Base-by-base conservation (phyloP, 108 stramenopile genomes). In the Skeletonema tropicum region DNA sequence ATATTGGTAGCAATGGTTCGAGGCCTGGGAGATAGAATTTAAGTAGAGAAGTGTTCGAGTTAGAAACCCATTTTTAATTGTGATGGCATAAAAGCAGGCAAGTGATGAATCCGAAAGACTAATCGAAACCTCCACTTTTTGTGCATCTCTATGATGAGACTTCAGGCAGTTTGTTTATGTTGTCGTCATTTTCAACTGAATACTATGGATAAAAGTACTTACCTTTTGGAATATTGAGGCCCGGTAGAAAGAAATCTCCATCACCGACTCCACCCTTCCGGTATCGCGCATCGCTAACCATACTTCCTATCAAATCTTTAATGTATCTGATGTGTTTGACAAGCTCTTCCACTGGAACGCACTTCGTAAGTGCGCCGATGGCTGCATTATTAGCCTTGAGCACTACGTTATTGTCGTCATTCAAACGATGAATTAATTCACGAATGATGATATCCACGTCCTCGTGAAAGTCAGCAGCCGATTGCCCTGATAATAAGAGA, bases 1-100 rank as follows among this genome's bases (percentile, higher is more conserved):
- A 98, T 63, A 99, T 92, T 19, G 98, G 97, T 15, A 99, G 70
- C n/a, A 98, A 76, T 11, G 99, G 97, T 64, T 98, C 98, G 30
- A 99, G 87, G 30, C 94, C 94, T 94, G 45, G 48, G 39, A 3
- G 59, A 41, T 17, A 77, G 21, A 1, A 66, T 62, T 35, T 4
- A 19, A 30, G 75, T 31, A 63, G 21, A 76, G 46, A 55, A 63
- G 71, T 65, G 48, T 25, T 42, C 13, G 33, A 65, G n/a, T 26
- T 32, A 39, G 71, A 64, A 72, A 19, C 31, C 25, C 30, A 15
- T 26, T 45, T n/a, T 3, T 15, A n/a, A 45, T 0, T 45, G 6
- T 25, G 23, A 55, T 55, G 9, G 23, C 10, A 36, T 13, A 67
- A 17, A 48, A 41, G 21, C 11, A 70, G 2, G 30, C 55, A 21